Conservation (phyloP, 805 yeast species). For the Candida gorgasii region DNA sequence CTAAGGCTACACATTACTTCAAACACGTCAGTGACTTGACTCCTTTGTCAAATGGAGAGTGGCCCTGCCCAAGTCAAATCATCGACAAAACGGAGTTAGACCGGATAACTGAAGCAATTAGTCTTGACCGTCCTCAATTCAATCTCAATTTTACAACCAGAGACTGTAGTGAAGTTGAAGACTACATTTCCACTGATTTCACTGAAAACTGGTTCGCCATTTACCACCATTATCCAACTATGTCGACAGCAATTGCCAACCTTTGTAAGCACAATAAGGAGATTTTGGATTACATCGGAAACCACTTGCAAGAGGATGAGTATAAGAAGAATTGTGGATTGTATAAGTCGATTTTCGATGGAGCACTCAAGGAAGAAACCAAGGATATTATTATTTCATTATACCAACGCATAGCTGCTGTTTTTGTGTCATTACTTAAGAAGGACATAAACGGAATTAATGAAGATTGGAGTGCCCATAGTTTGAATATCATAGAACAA, state of each 20-base stretch:
- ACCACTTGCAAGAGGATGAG: neutral
- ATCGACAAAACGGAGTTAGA: constrained; percentile 12
- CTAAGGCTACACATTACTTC: constrained; percentile 30
- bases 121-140: constrained; percentile 7
- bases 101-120: constrained; percentile 3
- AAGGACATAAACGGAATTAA: constrained; percentile 19
- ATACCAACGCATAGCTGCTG: neutral
- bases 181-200: neutral
- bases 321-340: constrained; percentile 3
- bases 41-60: constrained; percentile 14
- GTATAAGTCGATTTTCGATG: constrained; percentile 8
- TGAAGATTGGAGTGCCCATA: constrained; percentile 59
- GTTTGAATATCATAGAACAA: constrained; percentile 56
- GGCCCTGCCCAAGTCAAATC: constrained; percentile 16
- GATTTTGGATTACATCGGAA: neutral
- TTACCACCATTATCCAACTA: constrained; percentile 6
- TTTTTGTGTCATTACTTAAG: constrained; percentile 16
- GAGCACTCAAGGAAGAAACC: neutral
- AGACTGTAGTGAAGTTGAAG: constrained; percentile 1
- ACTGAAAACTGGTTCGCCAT: constrained; percentile 10
- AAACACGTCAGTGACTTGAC: constrained; percentile 19
- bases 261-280: constrained; percentile 3
- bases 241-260: constrained; percentile 9
- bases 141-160: neutral
- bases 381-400: neutral